Evolutionary conservation across 2,329 filamentous ascomycete species (phyloP), one percentile per base, ranked within the genome.

Genomic region (Elsinoe arachidis): DNA sequence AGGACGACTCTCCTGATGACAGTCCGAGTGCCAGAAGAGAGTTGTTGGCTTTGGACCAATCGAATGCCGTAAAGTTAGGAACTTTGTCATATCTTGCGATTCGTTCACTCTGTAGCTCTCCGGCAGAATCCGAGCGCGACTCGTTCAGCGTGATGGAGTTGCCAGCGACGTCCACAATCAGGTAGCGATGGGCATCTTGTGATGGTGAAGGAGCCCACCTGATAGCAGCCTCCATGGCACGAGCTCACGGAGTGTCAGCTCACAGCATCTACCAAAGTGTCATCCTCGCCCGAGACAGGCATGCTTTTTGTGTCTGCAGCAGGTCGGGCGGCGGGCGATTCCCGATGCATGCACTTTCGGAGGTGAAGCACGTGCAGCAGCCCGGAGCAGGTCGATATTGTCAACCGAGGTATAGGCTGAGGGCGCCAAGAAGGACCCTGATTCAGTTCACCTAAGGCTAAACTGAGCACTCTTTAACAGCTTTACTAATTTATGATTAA

Each of bases 1-100:
- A 74, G 61, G 87, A 86, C 61, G 90, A 86, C 57, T 90, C 82
- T 51, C 89, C 89, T 38, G 83, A 84, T 12, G 83, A 80, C 10
- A 87, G 87, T 39, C 89, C 89, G 26, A 93, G 80, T 19, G 86
- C 87, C 39, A 93, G 80, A 7, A 91, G 75, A 54, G 84, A 82
- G 58, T 82, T 78, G 62, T 84, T 75, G 35, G 73, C 74, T 56
- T 79, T 78, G 5, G 81, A 84, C 82, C 82, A 85, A 67, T 85
- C 82, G 68, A 85, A 85, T 12, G 83, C 82, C 38, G 80, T 80
- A 65, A 84, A 85, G 26, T 78, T 76, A 26, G 81, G 80, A 1
- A 84, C 57, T 41, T 63, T 64, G 62, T 76, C 76, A 57, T 78
- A 76, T 1, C 76, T 74, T 15, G 77, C 75, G 5, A 83, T 65